A percentile compares a stretch with the other conserved stretches of the same genome.
phyloP scores from a whole-genome alignment of 2,329 filamentous ascomycete species.

The Exophiala phaeomuriformis region DNA sequence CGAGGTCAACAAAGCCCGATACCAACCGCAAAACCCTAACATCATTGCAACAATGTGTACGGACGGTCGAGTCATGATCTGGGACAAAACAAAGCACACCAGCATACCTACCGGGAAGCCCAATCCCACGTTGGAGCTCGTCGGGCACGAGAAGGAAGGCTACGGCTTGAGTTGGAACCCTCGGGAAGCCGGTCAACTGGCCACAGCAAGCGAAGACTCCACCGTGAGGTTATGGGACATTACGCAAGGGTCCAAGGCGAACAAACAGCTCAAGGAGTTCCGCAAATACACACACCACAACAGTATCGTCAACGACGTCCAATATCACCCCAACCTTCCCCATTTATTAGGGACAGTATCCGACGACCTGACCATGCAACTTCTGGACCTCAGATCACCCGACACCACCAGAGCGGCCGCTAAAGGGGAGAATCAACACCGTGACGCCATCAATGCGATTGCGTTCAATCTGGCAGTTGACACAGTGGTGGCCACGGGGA shows the following conservation, averaged over 20 bases:
- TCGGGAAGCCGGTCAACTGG: constrained; percentile 70
- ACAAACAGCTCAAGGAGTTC: constrained; percentile 62
- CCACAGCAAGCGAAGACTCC: constrained; percentile 83
- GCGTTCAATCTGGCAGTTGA: constrained; percentile 92
- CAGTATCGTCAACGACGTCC: constrained; percentile 91
- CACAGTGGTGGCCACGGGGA: constrained; percentile 82
- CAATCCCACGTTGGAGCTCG: constrained; percentile 74
- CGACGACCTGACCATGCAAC: constrained; percentile 86
- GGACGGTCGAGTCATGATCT: constrained; percentile 82
- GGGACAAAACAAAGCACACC: constrained; percentile 91
- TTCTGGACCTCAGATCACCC: constrained; percentile 72
- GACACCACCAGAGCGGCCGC: constrained; percentile 58
- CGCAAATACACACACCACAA: constrained; percentile 80
- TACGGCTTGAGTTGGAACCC: constrained; percentile 93
- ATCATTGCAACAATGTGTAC: constrained; percentile 89
- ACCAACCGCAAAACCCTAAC: constrained; percentile 95
- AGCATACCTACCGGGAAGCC: constrained; percentile 65
- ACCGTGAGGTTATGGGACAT: constrained; percentile 93
- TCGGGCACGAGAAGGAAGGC: constrained; percentile 80
- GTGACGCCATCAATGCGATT: constrained; percentile 90
- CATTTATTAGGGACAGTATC: constrained; percentile 88
- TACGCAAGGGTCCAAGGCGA: constrained; percentile 62
- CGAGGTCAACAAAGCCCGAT: constrained; percentile 97
- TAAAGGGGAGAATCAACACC: constrained; percentile 66
- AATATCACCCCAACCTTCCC: constrained; percentile 81